Percentiles rank a stretch among this genome's conserved stretches.
Conservation (phyloP, 1,284 basidiomycete genomes). For the Entoloma clypeatum region DNA sequence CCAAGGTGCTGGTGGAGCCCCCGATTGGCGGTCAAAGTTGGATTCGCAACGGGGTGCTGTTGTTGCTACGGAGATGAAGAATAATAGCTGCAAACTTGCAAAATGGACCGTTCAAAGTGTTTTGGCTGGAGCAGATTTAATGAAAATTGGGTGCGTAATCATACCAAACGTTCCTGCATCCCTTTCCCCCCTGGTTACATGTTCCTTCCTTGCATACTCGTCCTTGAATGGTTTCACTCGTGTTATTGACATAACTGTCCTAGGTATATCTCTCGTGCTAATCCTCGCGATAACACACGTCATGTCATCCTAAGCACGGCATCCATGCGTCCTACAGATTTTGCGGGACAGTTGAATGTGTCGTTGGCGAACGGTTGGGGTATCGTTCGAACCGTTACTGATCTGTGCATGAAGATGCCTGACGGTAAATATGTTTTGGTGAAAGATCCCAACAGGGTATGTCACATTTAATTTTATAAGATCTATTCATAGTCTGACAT, state of each 20-base stretch:
- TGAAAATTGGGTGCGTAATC: slow-evolving; percentile 91
- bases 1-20: slow-evolving; percentile 87
- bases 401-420: slow-evolving; percentile 90
- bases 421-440: slow-evolving; percentile 96
- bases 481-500: no score
- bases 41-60: slow-evolving; percentile 97
- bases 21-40: slow-evolving; percentile 95
- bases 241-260: slow-evolving; percentile 16
- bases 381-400: slow-evolving; percentile 91
- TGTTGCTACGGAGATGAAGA: slow-evolving; percentile 99
- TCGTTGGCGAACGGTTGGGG: slow-evolving; percentile 98
- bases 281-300: slow-evolving; percentile 90
- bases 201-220: slow-evolving; percentile 7
- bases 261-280: slow-evolving; percentile 90
- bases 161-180: slow-evolving; percentile 9
- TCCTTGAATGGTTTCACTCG: slow-evolving; percentile 7
- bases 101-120: slow-evolving; percentile 97
- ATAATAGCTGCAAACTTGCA: slow-evolving; percentile 97
- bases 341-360: slow-evolving; percentile 94
- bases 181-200: slow-evolving; percentile 5
- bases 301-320: slow-evolving; percentile 96
- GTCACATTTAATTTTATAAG: no score
- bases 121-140: slow-evolving; percentile 91
- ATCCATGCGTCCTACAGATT: slow-evolving; percentile 92
- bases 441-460: slow-evolving; percentile 94